These are phyloP conservation scores for Climacium dendroides DNA, from an alignment of 225 moss, liverwort and hornwort genomes.

Conservation along the genomic window DNA sequence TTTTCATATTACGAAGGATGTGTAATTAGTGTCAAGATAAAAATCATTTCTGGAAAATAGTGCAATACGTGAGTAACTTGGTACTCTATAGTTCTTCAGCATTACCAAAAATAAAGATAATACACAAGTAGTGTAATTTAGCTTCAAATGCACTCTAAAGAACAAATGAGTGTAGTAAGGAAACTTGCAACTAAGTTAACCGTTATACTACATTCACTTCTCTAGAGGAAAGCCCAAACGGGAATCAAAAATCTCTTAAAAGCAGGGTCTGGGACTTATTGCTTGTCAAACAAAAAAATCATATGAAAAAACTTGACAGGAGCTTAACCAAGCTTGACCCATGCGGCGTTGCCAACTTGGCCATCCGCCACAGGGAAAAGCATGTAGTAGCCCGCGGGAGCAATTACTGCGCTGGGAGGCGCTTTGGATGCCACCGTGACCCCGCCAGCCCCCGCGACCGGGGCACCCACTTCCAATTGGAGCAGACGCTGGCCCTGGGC, in stretches of 20 bases:
- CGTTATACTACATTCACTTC: too few relatives aligned
- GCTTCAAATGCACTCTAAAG: neutral
- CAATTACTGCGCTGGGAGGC: neutral
- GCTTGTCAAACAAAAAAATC: neutral
- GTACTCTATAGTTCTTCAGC: too few relatives aligned
- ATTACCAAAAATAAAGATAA: neutral
- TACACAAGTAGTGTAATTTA: neutral
- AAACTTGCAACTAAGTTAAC: neutral
- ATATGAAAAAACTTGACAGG: too few relatives aligned
- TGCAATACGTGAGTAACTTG: fast-evolving
- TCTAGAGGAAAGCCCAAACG: too few relatives aligned
- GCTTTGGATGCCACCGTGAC: slow-evolving; percentile 2
- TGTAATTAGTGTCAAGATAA: neutral
- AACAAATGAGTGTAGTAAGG: neutral
- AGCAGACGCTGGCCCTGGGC: slow-evolving; percentile 12
- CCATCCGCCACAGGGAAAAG: slow-evolving; percentile 31
- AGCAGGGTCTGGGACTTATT: neutral
- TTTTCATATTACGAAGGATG: neutral
- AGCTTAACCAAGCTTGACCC: slow-evolving; percentile 21
- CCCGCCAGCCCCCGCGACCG: neutral
- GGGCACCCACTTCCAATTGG: slow-evolving; percentile 2
- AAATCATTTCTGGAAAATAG: too few relatives aligned
- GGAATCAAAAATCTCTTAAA: neutral
- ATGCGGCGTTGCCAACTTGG: slow-evolving; percentile 7
- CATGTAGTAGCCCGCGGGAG: slow-evolving; percentile 39